Evolutionary conservation across 345 rosid genomes (phyloP), one percentile per base, ranked within the genome.

Genomic region (Aquilaria malaccensis): DNA sequence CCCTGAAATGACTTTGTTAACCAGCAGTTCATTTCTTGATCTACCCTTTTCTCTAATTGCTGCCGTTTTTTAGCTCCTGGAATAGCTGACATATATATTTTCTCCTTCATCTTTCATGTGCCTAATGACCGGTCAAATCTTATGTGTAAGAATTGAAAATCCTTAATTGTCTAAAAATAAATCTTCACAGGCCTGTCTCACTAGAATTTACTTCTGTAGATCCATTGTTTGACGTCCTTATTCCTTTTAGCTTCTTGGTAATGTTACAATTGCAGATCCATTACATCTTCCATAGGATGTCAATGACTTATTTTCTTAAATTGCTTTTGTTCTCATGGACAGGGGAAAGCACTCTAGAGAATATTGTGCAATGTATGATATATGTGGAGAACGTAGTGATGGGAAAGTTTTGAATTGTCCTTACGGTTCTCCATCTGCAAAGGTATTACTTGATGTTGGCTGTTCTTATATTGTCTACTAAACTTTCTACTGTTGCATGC

Each of bases 401-500:
- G 99, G 99, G 15, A 86, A 90, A 81, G 83, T 83, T 57, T 72
- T 94, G 14, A 94, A 86, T 68, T 94, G 99, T 60, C 97, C 99
- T 33, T 83, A 73, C 61, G 80, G 76, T 66, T 72, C 90, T 45
- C 87, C 96, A 5, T 77, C 99, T 41, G 78, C 81, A 3, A 79
- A 83, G 95, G 97, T 88, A 63, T 37, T 55, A 14, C 45, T 13
- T 45, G 46, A 32, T 68, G 62, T 56, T 65, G 48, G 55, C 58
- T 66, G 54, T 61, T 61, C 46, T 51, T 29, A 15, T 60, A 22
- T 12, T 61, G 11, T 57, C 22, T 54, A 33, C 61, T 55, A 9
- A 3, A 4, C 14, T 12, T n/a, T 31, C 10, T 49, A 37, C 15
- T 47, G 13, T 22, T 14, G 30, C 45, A 14, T 46, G 12, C 13